Percentiles rank a stretch among this genome's conserved stretches.
phyloP scores from a whole-genome alignment of 306 rosid species.

The Vigna hirtella region DNA sequence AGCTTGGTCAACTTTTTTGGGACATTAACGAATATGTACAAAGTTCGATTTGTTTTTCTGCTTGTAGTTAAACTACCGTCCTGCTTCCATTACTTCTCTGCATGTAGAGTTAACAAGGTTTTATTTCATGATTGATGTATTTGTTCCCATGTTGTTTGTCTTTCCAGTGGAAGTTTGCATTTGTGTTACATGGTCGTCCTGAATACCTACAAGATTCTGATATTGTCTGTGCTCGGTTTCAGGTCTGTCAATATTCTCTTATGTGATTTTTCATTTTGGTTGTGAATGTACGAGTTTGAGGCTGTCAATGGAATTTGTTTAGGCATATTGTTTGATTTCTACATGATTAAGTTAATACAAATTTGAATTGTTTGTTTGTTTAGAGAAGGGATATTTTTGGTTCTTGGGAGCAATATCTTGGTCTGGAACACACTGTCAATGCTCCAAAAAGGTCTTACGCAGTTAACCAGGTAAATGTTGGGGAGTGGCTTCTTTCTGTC shows the following conservation, averaged over 20 bases:
- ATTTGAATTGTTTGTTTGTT: constrained; percentile 13
- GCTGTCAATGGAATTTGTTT: neutral
- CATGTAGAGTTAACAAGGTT: neutral
- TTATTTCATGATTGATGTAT: neutral
- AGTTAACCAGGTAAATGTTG: constrained; percentile 62
- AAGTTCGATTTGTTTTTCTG: neutral
- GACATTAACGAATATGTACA: neutral
- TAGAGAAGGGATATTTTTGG: constrained; percentile 86
- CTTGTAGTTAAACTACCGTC: neutral
- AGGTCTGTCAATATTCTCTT: constrained; percentile 53
- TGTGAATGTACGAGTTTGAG: neutral
- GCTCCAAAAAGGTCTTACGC: constrained; percentile 79
- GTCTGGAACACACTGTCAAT: constrained; percentile 78
- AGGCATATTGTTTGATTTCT: neutral
- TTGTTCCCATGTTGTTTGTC: neutral
- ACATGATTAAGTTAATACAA: neutral
- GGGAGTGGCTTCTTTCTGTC: neutral
- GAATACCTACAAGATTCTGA: constrained; percentile 84
- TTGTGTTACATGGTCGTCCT: constrained; percentile 75
- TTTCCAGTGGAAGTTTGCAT: constrained; percentile 89
- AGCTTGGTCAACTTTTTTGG: neutral
- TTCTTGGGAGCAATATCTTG: constrained; percentile 96
- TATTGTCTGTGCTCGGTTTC: constrained; percentile 73
- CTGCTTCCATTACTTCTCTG: neutral
- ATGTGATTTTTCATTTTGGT: constrained; percentile 29